phyloP scores from a whole-genome alignment of 176 grass and related monocot genomes.

The Aegilops tauschii region DNA sequence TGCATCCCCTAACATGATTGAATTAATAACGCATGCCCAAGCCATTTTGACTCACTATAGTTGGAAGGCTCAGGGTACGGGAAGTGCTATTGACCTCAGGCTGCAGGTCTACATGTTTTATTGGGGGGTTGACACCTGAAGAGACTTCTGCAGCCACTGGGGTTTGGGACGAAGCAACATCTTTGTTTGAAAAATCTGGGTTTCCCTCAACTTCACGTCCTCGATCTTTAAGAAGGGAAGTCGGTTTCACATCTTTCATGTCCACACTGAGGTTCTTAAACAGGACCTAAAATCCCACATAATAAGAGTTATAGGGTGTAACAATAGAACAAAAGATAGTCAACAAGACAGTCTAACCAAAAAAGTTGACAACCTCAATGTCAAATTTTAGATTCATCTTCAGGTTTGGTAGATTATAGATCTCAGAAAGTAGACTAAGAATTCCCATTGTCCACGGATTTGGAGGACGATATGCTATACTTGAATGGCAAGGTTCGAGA shows the following conservation, averaged over 20 bases:
- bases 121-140: conserved; percentile 39
- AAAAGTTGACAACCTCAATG: conserved; percentile 62
- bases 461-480: conserved; percentile 80
- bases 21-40: not conserved
- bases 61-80: conserved; percentile 52
- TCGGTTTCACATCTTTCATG: conserved; percentile 88
- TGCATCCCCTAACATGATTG: not conserved
- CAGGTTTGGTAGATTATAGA: conserved; percentile 87
- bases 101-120: conserved; percentile 57
- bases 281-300: conserved; percentile 56
- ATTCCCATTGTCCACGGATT: conserved; percentile 95
- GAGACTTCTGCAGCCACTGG: conserved; percentile 47
- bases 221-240: conserved; percentile 64
- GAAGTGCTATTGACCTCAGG: conserved; percentile 62
- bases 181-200: conserved; percentile 90
- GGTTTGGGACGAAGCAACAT: conserved; percentile 58
- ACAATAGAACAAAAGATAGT: not conserved
- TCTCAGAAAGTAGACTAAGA: conserved; percentile 80
- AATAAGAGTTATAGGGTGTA: conserved; percentile 6
- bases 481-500: conserved; percentile 83
- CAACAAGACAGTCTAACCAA: not conserved
- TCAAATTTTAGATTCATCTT: conserved; percentile 98
- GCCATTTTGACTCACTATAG: conserved; percentile 54
- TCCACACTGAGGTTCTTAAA: conserved; percentile 85
- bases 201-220: conserved; percentile 79